Evolutionary conservation across 495 filamentous ascomycete species (phyloP).

Genomic region (Neurospora sp.): DNA sequence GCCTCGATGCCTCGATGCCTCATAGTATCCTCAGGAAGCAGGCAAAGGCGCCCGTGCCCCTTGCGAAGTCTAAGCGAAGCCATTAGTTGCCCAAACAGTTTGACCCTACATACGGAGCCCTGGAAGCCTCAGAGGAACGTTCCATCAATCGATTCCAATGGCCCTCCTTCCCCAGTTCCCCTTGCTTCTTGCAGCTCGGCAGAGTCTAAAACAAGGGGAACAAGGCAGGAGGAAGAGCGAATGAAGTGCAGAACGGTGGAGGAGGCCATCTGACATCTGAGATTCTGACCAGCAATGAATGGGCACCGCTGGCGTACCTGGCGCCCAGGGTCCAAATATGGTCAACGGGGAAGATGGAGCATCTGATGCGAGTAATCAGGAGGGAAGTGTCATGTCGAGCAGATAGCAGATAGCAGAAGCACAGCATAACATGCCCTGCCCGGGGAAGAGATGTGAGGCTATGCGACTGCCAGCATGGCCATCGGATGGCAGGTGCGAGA

Average conservation of each 20-base stretch:
- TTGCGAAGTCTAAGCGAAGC: not conserved
- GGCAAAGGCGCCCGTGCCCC: not conserved
- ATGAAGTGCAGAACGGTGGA: not conserved
- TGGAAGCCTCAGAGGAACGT: not conserved
- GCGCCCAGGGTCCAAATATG: not conserved
- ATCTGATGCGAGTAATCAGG: not conserved
- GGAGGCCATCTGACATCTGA: not conserved
- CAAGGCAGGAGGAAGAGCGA: not conserved
- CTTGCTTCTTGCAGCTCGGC: not conserved
- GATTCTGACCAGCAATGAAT: not conserved
- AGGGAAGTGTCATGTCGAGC: not conserved
- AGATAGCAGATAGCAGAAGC: not conserved
- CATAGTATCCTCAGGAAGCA: not conserved
- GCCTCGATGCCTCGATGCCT: not conserved
- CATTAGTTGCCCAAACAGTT: not conserved
- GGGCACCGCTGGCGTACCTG: not conserved
- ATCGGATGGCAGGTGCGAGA: slow-evolving; percentile 55
- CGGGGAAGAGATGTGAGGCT: not conserved
- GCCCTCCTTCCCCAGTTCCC: not conserved
- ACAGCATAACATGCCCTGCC: not conserved
- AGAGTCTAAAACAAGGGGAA: not conserved
- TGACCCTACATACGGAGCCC: not conserved
- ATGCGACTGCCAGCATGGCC: slow-evolving; percentile 34
- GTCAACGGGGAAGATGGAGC: not conserved
- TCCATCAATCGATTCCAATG: not conserved